Conservation (phyloP, 2,329 filamentous ascomycete genomes). For the Alternaria hordeiaustralica region DNA sequence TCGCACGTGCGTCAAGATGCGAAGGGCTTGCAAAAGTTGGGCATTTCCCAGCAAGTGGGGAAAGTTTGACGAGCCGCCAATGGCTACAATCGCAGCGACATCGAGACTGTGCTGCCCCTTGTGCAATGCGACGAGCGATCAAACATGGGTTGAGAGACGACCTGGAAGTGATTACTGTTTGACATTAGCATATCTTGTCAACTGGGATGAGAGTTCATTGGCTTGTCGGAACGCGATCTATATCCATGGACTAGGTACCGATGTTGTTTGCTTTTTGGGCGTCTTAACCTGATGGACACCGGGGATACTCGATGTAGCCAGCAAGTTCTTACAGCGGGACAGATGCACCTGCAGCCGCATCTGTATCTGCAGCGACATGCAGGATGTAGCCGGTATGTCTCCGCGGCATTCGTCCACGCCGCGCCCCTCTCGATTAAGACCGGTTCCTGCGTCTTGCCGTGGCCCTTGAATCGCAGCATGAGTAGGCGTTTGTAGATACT, state of each 20-base stretch:
- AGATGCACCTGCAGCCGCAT: conserved; percentile 1
- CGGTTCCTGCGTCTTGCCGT: background rate
- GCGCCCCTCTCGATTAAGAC: background rate
- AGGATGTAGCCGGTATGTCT: conserved; percentile 1
- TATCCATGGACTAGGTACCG: conserved; percentile 4
- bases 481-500: background rate
- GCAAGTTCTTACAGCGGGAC: background rate
- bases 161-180: conserved; percentile 2
- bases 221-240: background rate
- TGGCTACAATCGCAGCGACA: background rate
- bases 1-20: conserved; percentile 4
- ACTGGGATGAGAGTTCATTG: conserved; percentile 5
- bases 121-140: background rate
- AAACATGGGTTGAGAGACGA: conserved; percentile 6
- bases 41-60: background rate
- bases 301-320: background rate
- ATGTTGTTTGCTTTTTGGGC: conserved; percentile 8
- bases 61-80: background rate
- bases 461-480: background rate
- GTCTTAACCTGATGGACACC: background rate
- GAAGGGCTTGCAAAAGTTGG: conserved; percentile 2
- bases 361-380: conserved; percentile 2
- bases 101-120: background rate
- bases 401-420: background rate
- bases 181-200: background rate